Base-by-base conservation (phyloP, 108 stramenopile genomes). In the Aureococcus anophagefferens region DNA sequence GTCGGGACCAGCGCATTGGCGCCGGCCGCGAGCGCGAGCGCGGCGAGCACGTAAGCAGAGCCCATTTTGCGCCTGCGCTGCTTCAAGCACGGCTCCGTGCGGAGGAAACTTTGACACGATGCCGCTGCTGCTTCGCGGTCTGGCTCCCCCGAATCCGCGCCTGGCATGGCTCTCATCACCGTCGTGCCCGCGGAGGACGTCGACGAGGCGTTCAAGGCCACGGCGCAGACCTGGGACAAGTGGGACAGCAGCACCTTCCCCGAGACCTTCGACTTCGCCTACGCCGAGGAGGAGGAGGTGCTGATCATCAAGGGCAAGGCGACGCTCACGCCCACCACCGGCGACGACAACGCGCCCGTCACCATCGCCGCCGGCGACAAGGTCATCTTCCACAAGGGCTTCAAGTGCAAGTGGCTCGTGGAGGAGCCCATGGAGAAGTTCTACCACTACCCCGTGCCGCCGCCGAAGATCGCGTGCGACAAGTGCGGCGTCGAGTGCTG, bases 341-440 rank as follows among this genome's bases (percentile, higher is more conserved):
- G 35, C 64, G 71, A 64, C 64, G 64, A 63, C 32, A 31, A 28
- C 30, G 30, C 66, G 25, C n/a, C 46, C n/a, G 46, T 70, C 17
- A 69, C 68, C 44, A 74, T 74, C 33, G 31, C 21, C 25, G 68
- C 46, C 30, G 74, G 74, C 18, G 67, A 72, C 64, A 28, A 21
- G 29, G 71, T 72, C 63, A 72, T 30, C 18, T 66, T 72, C 64
- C 71, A 72, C 64, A 72, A 72, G 71, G 71, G 71, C 0, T 72
- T 72, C 30, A 65, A 72, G 30, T 72, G 71, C 63, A 72, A 59
- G 21, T 59, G 51, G 51, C 15, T 18, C 15, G 21, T 59, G 15
- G 21, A 15, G 17, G 21, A 59, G 64, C 71, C 63, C 25, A 72
- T 72, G 63, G 64, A 72, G 71, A 72, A 72, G 34, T n/a, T n/a